phyloP scores from a whole-genome alignment of 2,329 filamentous ascomycete genomes.

The Ploettnerulaceae sp. region DNA sequence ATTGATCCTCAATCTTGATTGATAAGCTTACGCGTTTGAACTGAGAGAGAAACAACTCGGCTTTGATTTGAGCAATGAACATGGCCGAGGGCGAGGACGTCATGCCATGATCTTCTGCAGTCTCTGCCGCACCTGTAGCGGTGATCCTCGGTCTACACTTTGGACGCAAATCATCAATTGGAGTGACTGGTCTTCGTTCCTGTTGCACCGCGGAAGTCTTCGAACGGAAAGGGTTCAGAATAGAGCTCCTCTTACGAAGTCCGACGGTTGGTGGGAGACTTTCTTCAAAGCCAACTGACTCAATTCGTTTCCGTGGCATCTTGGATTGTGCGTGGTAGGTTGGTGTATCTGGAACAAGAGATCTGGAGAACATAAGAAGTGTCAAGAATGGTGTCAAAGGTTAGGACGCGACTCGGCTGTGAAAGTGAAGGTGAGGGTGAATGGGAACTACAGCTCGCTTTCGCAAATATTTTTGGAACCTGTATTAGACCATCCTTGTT shows the following conservation, averaged over 20 bases:
- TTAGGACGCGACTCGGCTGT: too few species aligned
- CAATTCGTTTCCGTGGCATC: too few species aligned
- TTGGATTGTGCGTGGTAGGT: too few species aligned
- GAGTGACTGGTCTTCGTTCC: not conserved
- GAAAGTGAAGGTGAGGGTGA: too few species aligned
- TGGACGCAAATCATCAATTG: not conserved
- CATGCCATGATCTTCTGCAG: not conserved
- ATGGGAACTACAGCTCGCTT: too few species aligned
- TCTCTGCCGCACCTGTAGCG: not conserved
- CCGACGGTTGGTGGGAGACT: not conserved
- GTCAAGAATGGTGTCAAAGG: too few species aligned
- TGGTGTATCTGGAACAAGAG: too few species aligned
- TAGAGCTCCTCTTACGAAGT: not conserved
- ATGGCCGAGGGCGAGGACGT: constrained; percentile 4
- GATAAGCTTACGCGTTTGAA: constrained; percentile 5
- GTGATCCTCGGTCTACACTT: not conserved
- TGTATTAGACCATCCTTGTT: too few species aligned
- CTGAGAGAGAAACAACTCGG: constrained; percentile 4
- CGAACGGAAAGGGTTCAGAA: not conserved
- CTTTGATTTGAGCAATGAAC: constrained; percentile 6
- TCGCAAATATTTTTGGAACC: too few species aligned
- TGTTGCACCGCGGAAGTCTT: not conserved
- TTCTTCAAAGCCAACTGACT: too few species aligned
- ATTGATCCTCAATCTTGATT: not conserved
- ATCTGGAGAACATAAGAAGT: too few species aligned